Conservation (phyloP, 371 early-diverging fungal species). For the Circinella minor region DNA sequence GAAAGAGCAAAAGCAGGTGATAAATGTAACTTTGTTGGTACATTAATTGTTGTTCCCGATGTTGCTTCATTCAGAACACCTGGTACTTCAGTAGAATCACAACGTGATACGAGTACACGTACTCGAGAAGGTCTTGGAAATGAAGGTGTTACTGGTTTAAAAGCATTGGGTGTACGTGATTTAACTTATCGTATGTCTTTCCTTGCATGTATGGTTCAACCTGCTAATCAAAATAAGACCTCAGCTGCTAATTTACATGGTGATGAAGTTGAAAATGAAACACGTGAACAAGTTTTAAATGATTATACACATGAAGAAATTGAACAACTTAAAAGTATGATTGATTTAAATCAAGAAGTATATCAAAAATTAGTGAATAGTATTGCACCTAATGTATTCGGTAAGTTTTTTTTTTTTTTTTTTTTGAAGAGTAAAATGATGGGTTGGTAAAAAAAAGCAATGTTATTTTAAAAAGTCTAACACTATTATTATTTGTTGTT, state of each 20-base stretch:
- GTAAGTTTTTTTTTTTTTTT: conserved; percentile 34
- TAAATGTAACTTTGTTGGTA: conserved; percentile 91
- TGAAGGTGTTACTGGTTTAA: conserved; percentile 88
- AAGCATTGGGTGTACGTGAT: conserved; percentile 91
- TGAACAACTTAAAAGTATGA: conserved; percentile 79
- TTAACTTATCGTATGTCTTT: conserved; percentile 92
- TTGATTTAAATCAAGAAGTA: conserved; percentile 55
- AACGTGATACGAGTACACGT: conserved; percentile 64
- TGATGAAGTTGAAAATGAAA: conserved; percentile 63
- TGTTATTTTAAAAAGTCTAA: background rate
- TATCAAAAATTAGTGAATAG: conserved; percentile 81
- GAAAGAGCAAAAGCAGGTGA: conserved; percentile 99
- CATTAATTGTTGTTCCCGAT: conserved; percentile 95
- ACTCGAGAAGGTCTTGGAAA: conserved; percentile 69
- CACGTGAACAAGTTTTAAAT: conserved; percentile 63
- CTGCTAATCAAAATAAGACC: conserved; percentile 54
- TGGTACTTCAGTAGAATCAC: conserved; percentile 66
- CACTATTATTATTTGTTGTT: too few species aligned
- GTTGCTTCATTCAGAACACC: conserved; percentile 80
- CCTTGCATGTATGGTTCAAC: conserved; percentile 84
- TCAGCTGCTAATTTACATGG: conserved; percentile 57
- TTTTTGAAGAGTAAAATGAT: background rate
- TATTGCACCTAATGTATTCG: conserved; percentile 98
- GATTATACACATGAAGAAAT: conserved; percentile 75
- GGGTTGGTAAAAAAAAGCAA: background rate